Evolutionary conservation across 192 early-diverging fungal genomes (phyloP).

Genomic region (Coemansia sp.): DNA sequence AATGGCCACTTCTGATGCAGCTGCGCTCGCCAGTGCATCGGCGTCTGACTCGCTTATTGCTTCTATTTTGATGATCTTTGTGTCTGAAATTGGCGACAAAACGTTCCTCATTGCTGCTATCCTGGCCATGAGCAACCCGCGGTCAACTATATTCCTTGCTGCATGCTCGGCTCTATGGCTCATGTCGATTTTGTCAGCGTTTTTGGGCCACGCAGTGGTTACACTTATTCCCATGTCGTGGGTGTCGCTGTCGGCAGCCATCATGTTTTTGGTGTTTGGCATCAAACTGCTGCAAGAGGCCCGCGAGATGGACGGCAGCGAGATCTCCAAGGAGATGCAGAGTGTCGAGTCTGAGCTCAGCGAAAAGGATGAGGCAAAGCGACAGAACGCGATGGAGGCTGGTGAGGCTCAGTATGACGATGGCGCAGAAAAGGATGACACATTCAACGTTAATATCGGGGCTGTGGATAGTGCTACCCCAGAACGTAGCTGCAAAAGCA

Average conservation of each 20-base stretch:
- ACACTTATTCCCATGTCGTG: slow-evolving; percentile 82
- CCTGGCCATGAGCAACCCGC: slow-evolving; percentile 96
- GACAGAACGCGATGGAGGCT: slow-evolving; percentile 60
- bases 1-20: slow-evolving; percentile 12
- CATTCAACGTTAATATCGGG: slow-evolving; percentile 42
- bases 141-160: slow-evolving; percentile 85
- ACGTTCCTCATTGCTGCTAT: slow-evolving; percentile 98
- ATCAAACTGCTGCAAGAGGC: slow-evolving; percentile 84
- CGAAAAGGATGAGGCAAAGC: slow-evolving; percentile 63
- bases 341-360: slow-evolving; percentile 88
- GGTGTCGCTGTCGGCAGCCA: slow-evolving; percentile 79
- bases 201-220: slow-evolving; percentile 87
- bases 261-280: slow-evolving; percentile 94
- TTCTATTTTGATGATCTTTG: slow-evolving; percentile 83
- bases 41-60: slow-evolving; percentile 52
- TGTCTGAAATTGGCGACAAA: slow-evolving; percentile 99
- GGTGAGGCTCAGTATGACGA: slow-evolving; percentile 36
- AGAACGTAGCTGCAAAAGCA: slow-evolving; percentile 18
- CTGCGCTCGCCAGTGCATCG: slow-evolving; percentile 2
- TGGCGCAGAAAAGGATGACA: slow-evolving; percentile 15
- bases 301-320: slow-evolving; percentile 81
- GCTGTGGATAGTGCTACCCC: not conserved
- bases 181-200: slow-evolving; percentile 96
- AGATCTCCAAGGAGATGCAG: slow-evolving; percentile 85
- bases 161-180: slow-evolving; percentile 83